Evolutionary conservation across 2,329 filamentous ascomycete genomes (phyloP).

Genomic region (Paraphoma sp.): DNA sequence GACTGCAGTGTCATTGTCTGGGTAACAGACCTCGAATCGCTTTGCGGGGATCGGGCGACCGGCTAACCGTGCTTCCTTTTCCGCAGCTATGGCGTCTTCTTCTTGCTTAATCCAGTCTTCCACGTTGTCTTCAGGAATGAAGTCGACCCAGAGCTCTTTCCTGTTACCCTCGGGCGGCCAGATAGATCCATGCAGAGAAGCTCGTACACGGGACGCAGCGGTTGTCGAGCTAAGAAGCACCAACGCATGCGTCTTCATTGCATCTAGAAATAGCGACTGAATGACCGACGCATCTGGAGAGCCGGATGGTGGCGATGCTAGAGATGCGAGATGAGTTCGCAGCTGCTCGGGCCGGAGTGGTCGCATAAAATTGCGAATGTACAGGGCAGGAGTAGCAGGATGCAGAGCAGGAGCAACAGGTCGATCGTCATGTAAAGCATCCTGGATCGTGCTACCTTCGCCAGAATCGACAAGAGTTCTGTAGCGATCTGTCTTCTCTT

Average conservation of each 20-base stretch:
- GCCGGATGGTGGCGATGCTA: conserved; percentile 67
- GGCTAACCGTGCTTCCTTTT: conserved; percentile 35
- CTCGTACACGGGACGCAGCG: conserved; percentile 78
- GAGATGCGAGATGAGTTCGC: conserved; percentile 69
- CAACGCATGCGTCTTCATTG: conserved; percentile 87
- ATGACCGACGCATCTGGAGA: conserved; percentile 63
- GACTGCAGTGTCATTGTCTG: conserved; percentile 30
- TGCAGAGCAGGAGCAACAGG: conserved; percentile 49
- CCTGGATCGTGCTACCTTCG: conserved; percentile 11
- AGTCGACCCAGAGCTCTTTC: conserved; percentile 87
- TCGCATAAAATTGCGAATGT: conserved; percentile 90
- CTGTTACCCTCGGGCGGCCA: conserved; percentile 90
- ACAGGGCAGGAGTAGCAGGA: conserved; percentile 61
- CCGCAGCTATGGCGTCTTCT: conserved; percentile 36
- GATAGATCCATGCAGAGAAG: conserved; percentile 75
- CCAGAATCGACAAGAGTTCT: conserved; percentile 39
- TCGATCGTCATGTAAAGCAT: conserved; percentile 36
- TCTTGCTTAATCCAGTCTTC: conserved; percentile 71
- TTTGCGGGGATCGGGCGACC: conserved; percentile 25
- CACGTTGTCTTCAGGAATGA: conserved; percentile 78
- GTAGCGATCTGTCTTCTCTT: conserved; percentile 43
- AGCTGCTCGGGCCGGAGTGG: conserved; percentile 75
- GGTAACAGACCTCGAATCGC: conserved; percentile 42
- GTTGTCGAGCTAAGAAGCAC: conserved; percentile 72
- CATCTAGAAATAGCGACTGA: conserved; percentile 77